phyloP scores from a whole-genome alignment of 2,329 filamentous ascomycete genomes.

The Thelonectria discophora region DNA sequence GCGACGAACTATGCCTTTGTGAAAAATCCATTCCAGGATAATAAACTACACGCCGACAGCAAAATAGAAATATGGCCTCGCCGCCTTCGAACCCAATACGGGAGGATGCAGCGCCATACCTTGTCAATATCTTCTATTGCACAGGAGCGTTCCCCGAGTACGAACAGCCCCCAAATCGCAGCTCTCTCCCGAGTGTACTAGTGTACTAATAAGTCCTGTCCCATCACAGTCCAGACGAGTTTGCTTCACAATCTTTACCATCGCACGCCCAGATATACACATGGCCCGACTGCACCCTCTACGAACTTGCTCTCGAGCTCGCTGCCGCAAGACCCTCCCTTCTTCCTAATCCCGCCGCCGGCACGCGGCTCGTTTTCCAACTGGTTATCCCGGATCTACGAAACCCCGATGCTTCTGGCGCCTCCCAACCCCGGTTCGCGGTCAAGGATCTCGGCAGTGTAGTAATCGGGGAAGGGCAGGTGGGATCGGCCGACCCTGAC shows the following conservation, averaged over 20 bases:
- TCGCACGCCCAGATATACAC: constrained; percentile 84
- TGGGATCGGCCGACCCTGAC: constrained; percentile 53
- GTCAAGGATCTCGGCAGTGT: constrained; percentile 86
- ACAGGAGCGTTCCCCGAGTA: constrained; percentile 77
- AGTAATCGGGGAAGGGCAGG: constrained; percentile 71
- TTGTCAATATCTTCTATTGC: constrained; percentile 86
- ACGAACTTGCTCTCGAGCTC: constrained; percentile 82
- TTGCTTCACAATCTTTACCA: constrained; percentile 67
- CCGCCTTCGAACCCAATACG: constrained; percentile 60
- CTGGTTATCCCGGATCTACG: constrained; percentile 82
- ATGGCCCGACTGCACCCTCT: constrained; percentile 82
- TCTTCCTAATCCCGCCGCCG: constrained; percentile 77
- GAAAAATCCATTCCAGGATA: not conserved
- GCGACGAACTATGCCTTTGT: constrained; percentile 6
- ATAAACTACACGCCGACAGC: not conserved
- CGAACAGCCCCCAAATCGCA: constrained; percentile 9
- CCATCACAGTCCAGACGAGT: constrained; percentile 72
- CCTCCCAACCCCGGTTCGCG: constrained; percentile 66
- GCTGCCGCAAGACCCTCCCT: constrained; percentile 70
- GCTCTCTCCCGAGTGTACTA: not conserved
- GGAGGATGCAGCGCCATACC: constrained; percentile 81
- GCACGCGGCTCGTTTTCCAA: constrained; percentile 87
- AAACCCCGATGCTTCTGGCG: constrained; percentile 40
- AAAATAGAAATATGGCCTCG: constrained; percentile 26
- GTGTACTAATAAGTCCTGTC: not conserved